A percentile compares a stretch with the other conserved stretches of the same genome.
Evolutionary conservation across 305 asterid species (phyloP).

Genomic region (Solanum hybrid): DNA sequence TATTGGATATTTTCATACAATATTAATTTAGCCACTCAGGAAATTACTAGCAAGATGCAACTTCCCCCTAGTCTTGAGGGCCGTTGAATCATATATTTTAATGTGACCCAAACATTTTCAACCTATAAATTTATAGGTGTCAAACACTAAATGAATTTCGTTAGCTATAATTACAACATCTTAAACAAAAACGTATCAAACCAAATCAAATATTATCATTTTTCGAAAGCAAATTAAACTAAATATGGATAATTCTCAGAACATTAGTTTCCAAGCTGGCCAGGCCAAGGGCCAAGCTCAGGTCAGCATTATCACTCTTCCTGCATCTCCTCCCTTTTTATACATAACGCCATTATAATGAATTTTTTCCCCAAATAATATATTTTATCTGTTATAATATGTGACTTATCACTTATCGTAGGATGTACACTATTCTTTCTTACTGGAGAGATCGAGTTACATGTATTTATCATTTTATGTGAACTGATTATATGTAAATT

Average conservation of each 20-base stretch:
- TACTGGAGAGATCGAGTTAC: not conserved
- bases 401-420: not conserved
- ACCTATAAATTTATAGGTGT: not conserved
- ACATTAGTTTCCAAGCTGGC: conserved; percentile 58
- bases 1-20: not conserved
- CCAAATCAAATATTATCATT: not conserved
- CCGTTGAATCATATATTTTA: not conserved
- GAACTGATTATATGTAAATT: not conserved
- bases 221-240: not conserved
- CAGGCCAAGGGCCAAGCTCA: conserved; percentile 14
- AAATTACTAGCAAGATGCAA: not conserved
- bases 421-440: not conserved
- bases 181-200: not conserved
- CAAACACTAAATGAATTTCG: not conserved
- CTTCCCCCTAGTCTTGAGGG: not conserved
- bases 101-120: not conserved
- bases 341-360: not conserved
- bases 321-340: not conserved
- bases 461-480: not conserved
- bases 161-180: not conserved
- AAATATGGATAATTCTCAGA: conserved; percentile 47
- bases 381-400: too few species aligned
- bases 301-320: conserved; percentile 12
- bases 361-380: not conserved
- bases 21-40: too few species aligned